These are phyloP conservation scores for Curvularia hawaiiensis DNA, from an alignment of 2,329 filamentous ascomycete genomes.

Conservation along the genomic window DNA sequence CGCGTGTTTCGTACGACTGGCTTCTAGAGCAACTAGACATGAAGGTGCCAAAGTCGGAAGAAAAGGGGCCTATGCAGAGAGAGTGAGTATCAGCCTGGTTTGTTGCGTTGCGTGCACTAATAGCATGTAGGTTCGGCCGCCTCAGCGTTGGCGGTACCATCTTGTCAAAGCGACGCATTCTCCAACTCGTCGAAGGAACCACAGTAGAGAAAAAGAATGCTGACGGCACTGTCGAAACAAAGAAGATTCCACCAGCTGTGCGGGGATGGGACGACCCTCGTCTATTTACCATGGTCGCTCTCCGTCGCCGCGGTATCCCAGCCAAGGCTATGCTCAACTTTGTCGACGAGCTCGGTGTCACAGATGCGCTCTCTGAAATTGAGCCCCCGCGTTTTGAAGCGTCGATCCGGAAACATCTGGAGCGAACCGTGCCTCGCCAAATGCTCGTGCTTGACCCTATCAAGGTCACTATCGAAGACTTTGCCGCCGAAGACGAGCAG, in stretches of 20 bases:
- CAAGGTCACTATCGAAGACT: conserved; percentile 79
- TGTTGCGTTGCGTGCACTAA: conserved; percentile 13
- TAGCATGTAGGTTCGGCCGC: conserved; percentile 59
- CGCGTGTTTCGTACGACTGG: conserved; percentile 88
- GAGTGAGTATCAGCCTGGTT: conserved; percentile 59
- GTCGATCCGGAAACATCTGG: conserved; percentile 82
- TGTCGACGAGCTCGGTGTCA: conserved; percentile 89
- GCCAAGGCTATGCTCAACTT: conserved; percentile 89
- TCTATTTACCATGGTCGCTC: conserved; percentile 83
- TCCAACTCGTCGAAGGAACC: conserved; percentile 75
- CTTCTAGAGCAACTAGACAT: conserved; percentile 80
- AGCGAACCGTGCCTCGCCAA: conserved; percentile 83
- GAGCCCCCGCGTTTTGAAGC: conserved; percentile 84
- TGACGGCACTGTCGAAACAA: conserved; percentile 48
- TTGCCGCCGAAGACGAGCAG: conserved; percentile 69
- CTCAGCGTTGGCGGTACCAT: conserved; percentile 84
- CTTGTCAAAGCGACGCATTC: conserved; percentile 83
- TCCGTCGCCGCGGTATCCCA: conserved; percentile 83
- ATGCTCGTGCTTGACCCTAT: conserved; percentile 90
- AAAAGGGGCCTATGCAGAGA: conserved; percentile 78
- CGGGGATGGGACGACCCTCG: conserved; percentile 91
- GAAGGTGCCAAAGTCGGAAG: conserved; percentile 67
- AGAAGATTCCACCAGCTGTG: conserved; percentile 61
- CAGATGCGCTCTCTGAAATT: conserved; percentile 79
- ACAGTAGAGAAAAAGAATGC: conserved; percentile 52